phyloP scores from a whole-genome alignment of 106 monocot genomes.

The Amphibolis antarctica region DNA sequence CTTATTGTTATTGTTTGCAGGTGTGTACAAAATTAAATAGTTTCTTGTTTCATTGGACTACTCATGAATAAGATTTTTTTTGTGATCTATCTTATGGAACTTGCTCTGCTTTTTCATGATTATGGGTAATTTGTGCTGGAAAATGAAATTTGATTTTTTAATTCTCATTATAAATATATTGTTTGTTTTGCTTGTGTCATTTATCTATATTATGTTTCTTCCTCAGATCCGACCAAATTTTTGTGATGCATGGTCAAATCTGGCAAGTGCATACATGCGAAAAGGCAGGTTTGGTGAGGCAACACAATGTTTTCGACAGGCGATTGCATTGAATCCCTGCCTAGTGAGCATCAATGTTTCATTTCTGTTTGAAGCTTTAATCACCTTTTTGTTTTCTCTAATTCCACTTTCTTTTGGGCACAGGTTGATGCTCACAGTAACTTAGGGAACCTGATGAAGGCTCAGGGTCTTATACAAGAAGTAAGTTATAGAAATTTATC shows the following conservation, averaged over 20 bases:
- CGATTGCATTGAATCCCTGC: constrained; percentile 71
- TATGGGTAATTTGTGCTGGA: too few relatives aligned
- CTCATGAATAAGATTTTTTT: too few relatives aligned
- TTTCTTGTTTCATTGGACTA: too few relatives aligned
- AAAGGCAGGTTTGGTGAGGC: constrained; percentile 88
- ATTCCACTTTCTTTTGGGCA: background rate
- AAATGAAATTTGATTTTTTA: too few relatives aligned
- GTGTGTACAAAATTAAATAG: too few relatives aligned
- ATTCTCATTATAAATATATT: too few relatives aligned
- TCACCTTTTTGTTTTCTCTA: background rate
- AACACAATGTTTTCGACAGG: constrained; percentile 82
- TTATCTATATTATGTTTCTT: background rate
- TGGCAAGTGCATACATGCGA: constrained; percentile 81
- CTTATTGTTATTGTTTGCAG: too few relatives aligned
- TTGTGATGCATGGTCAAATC: constrained; percentile 90
- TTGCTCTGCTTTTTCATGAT: too few relatives aligned
- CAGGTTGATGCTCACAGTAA: constrained; percentile 98
- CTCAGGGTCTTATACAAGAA: constrained; percentile 80
- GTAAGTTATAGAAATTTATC: constrained; percentile 23
- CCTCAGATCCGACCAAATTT: constrained; percentile 78
- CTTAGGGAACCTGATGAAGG: constrained; percentile 88
- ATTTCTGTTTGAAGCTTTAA: background rate
- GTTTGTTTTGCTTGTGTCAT: too few relatives aligned
- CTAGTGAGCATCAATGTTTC: constrained; percentile 35
- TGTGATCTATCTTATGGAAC: too few relatives aligned